Evolutionary conservation across 306 rosid species (phyloP), one percentile per base, ranked within the genome.

Genomic region (Quillaja saponaria): DNA sequence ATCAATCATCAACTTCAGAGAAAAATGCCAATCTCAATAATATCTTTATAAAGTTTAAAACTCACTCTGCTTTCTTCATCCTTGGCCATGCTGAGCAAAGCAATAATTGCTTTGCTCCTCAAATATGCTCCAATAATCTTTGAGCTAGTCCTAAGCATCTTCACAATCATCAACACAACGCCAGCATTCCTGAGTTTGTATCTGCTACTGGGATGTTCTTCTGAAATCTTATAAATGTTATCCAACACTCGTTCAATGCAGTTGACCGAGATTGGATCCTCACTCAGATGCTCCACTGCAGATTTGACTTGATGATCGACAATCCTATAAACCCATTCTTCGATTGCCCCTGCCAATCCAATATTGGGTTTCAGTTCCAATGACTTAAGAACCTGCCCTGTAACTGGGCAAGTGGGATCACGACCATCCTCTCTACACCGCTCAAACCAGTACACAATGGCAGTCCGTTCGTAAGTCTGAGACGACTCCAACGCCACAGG

Each of bases 51-150:
- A 67, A 31, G 33, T 7, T 25, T 7, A 45, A 49, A 69, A 51
- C 73, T 66, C 51, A 78, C 90, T 87, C 72, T 78, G 90, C 83
- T 78, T 73, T 81, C 87, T 73, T 81, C 90, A 58, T 84, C 87
- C 55, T 64, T 73, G 18, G 77, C 73, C 77, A 84, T 67, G 68
- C 82, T 67, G 64, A 73, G 55, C 58, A 84, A 64, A 56, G 77
- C 62, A 77, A 64, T 42, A 13, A 84, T 77, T 63, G 81, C 74
- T 72, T 78, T 81, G 65, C 79, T 76, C 33, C 87, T 79, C 77
- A 84, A 68, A 33, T 28, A 68, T 4, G 83, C 66, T 25, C 87
- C 85, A 20, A 76, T 68, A 52, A 56, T 61, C 58, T 81, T 84
- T 11, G 90, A 73, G 78, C 68, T 78, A 51, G 67, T 67, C 66